Evolutionary conservation across 148 eudicot species (phyloP).

Genomic region (Agrostemma githago): DNA sequence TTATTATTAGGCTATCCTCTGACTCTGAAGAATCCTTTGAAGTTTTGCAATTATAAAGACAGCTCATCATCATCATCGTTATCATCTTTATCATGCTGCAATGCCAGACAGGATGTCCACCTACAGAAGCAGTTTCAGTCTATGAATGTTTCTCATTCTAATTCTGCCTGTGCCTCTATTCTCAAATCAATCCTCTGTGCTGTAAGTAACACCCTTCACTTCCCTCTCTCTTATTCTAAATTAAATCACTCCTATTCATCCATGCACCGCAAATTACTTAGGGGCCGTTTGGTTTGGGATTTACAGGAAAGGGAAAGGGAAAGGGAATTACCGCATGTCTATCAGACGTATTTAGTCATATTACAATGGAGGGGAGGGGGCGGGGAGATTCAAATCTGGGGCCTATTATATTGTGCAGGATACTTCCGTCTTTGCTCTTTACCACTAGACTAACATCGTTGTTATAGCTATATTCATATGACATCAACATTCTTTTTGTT

Average conservation of each 20-base stretch:
- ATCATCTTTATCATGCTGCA: conserved; percentile 42
- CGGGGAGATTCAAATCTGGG: too few relatives aligned
- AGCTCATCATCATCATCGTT: conserved; percentile 21
- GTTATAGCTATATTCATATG: background rate
- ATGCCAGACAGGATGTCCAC: conserved; percentile 47
- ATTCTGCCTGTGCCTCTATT: conserved; percentile 59
- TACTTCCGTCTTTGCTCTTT: too few relatives aligned
- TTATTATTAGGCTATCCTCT: conserved; percentile 2
- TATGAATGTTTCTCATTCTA: conserved; percentile 66
- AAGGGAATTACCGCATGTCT: too few relatives aligned
- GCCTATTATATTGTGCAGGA: too few relatives aligned
- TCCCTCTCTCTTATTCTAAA: background rate
- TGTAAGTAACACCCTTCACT: conserved; percentile 32
- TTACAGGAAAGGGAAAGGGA: too few relatives aligned
- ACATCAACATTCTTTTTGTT: background rate
- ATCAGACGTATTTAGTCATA: too few relatives aligned
- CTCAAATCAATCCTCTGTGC: conserved; percentile 73
- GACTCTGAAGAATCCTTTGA: conserved; percentile 24
- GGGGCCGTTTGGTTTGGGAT: too few relatives aligned
- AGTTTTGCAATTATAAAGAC: conserved; percentile 61
- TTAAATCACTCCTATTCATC: background rate
- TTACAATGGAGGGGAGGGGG: too few relatives aligned
- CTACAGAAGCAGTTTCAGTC: conserved; percentile 54
- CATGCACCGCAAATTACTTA: too few relatives aligned
- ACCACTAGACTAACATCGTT: too few relatives aligned